These are phyloP conservation scores for Leptodontidium sp. DNA, from an alignment of 2,329 filamentous ascomycete species.

Conservation along the genomic window DNA sequence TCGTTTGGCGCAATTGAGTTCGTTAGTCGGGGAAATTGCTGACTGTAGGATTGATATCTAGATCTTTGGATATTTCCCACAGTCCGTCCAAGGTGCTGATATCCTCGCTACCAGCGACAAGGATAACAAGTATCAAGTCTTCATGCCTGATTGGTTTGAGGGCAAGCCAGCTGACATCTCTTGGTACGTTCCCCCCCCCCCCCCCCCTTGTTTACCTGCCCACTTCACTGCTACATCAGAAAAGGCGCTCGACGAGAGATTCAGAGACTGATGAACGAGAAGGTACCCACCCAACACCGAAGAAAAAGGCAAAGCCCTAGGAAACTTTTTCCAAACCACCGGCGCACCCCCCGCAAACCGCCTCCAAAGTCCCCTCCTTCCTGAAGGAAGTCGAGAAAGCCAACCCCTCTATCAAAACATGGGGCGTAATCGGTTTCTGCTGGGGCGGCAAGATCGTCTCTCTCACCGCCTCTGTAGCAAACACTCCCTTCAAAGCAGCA, in stretches of 20 bases:
- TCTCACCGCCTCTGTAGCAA: constrained; percentile 30
- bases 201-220: not conserved
- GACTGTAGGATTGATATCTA: not conserved
- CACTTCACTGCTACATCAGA: too few relatives aligned
- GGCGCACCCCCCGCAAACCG: constrained; percentile 48
- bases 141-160: constrained; percentile 92
- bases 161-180: constrained; percentile 60
- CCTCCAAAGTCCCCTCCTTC: constrained; percentile 61
- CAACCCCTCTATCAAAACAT: constrained; percentile 62
- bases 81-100: constrained; percentile 75
- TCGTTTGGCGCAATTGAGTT: not conserved
- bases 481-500: constrained; percentile 59
- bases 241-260: not conserved
- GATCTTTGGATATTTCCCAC: constrained; percentile 75
- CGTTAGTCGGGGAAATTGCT: not conserved
- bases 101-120: constrained; percentile 63
- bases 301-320: constrained; percentile 68
- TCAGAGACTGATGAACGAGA: not conserved
- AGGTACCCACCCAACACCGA: constrained; percentile 66
- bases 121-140: constrained; percentile 78
- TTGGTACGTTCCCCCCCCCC: constrained; percentile 49
- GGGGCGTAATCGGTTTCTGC: constrained; percentile 46
- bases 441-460: constrained; percentile 47
- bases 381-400: constrained; percentile 55
- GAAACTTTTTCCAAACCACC: constrained; percentile 60